Conservation (phyloP, 371 early-diverging fungal genomes). For the Zychaea mexicana region DNA sequence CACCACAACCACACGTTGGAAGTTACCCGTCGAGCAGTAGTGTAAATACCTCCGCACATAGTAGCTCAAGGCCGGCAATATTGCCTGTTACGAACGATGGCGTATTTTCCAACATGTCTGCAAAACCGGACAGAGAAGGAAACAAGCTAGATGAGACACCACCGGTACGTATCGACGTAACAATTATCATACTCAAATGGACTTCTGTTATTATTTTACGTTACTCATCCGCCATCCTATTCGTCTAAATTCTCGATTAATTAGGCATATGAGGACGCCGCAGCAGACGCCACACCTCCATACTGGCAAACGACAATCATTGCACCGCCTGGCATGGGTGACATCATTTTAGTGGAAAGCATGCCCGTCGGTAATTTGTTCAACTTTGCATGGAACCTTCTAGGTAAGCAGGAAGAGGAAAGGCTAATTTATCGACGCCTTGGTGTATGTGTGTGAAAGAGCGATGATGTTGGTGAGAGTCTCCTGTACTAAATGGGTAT, state of each 20-base stretch:
- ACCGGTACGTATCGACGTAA: constrained; percentile 27
- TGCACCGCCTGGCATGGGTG: constrained; percentile 58
- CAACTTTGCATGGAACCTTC: constrained; percentile 63
- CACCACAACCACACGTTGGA: not conserved
- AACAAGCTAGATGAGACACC: constrained; percentile 42
- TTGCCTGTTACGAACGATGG: constrained; percentile 52
- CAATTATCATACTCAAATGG: no score
- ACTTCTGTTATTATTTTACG: no score
- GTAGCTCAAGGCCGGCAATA: constrained; percentile 15
- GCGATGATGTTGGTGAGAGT: no score
- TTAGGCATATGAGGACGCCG: constrained; percentile 66
- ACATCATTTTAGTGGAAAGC: constrained; percentile 64
- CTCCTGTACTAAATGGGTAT: no score
- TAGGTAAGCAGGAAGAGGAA: constrained; percentile 43
- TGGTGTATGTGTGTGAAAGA: not conserved
- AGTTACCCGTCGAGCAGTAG: constrained; percentile 3
- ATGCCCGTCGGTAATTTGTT: constrained; percentile 65
- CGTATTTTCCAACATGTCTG: constrained; percentile 62
- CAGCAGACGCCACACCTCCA: constrained; percentile 64
- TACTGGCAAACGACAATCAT: constrained; percentile 65
- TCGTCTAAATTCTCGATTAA: no score
- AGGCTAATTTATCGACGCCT: not conserved
- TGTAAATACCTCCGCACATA: not conserved
- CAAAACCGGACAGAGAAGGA: constrained; percentile 53
- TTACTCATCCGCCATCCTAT: no score